phyloP scores from a whole-genome alignment of 345 rosid genomes.

The Passiflora organensis region DNA sequence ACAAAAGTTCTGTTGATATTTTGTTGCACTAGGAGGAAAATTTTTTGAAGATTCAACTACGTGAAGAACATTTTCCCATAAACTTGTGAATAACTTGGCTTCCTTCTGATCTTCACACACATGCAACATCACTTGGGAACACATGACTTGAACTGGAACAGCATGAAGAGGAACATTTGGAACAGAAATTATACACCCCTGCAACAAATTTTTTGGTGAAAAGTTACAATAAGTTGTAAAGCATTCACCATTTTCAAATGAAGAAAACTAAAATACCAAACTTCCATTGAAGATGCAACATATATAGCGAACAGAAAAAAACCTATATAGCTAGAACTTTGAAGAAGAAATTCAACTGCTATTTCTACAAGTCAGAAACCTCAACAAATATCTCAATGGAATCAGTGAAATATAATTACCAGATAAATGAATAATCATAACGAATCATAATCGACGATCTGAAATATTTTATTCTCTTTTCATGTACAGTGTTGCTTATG shows the following conservation, averaged over 20 bases:
- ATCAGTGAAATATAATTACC: too few species aligned
- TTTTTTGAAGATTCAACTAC: slow-evolving; percentile 46
- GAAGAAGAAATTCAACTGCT: too few species aligned
- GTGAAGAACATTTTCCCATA: slow-evolving; percentile 56
- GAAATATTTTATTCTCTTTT: too few species aligned
- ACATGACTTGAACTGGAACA: slow-evolving; percentile 56
- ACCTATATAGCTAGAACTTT: too few species aligned
- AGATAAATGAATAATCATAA: too few species aligned
- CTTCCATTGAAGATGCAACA: too few species aligned
- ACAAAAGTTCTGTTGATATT: slow-evolving; percentile 70
- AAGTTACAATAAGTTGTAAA: too few species aligned
- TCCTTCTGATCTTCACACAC: slow-evolving; percentile 26
- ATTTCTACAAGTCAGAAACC: too few species aligned
- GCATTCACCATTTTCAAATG: neutral
- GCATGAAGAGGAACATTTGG: slow-evolving; percentile 49
- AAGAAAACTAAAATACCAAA: neutral
- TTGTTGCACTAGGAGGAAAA: slow-evolving; percentile 37
- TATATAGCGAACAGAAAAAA: too few species aligned
- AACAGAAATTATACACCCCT: slow-evolving; percentile 61
- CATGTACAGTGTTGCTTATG: too few species aligned
- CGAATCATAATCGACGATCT: too few species aligned
- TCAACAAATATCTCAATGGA: too few species aligned
- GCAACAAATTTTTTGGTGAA: slow-evolving; percentile 19
- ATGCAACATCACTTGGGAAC: slow-evolving; percentile 28
- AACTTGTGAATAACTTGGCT: slow-evolving; percentile 31